Base-by-base conservation (phyloP, 371 early-diverging fungal species). In the Homolaphlyctis polyrhiza region DNA sequence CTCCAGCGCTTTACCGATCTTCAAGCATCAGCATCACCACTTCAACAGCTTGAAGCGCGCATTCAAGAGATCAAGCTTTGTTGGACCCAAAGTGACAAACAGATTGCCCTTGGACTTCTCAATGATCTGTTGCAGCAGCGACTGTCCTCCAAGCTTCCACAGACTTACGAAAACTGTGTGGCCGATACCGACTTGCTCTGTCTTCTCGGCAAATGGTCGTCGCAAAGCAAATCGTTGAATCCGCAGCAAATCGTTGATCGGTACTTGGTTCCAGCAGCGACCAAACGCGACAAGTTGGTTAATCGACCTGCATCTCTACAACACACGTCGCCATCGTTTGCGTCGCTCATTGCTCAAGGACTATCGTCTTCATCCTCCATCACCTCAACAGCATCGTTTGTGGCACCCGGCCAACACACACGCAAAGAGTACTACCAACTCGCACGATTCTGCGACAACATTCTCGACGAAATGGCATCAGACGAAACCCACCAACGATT, bases 401-500 rank as follows among this genome's bases (percentile, higher is more conserved):
- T n/a, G n/a, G n/a, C n/a, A n/a, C n/a, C n/a, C n/a, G n/a, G n/a
- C n/a, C n/a, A n/a, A n/a, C n/a, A n/a, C n/a, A n/a, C n/a, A n/a
- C n/a, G n/a, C n/a, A 51, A 65, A 21, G 58, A 32, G 5, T 72
- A 71, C 54, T 74, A 71, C 39, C 65, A 73, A 30, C 58, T 78
- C 33, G 79, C 79, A 21, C 33, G 64, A 35, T 78, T 66, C 54
- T 70, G 73, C n/a, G 79, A 78, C 60, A 64, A 54, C 2, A 61
- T 66, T 43, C 74, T 71, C 39, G 45, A 66, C 28, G 62, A 62
- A 23, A 54, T 72, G 57, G 23, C 47, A 5, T 43, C 35, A 8
- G 66, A 74, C 58, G 75, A 78, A 27, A 64, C 62, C 28, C 52
- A 51, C 8, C 11, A 28, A 14, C 52, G n/a, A 8, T 11, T 27